phyloP scores from a whole-genome alignment of 495 filamentous ascomycete genomes.

The Neurospora sp. region DNA sequence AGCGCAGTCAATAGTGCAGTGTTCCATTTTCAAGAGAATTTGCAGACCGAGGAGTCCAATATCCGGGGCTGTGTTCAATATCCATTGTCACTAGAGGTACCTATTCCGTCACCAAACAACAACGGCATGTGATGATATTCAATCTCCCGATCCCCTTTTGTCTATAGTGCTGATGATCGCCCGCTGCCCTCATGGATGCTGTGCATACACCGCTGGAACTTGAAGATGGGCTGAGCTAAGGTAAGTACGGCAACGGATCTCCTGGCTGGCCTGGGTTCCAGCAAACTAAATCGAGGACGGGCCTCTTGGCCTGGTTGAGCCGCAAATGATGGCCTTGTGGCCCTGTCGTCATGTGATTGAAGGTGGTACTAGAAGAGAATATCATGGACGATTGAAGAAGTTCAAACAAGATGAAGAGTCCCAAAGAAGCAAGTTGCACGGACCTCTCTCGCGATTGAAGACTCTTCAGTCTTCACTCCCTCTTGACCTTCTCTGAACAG shows the following conservation, averaged over 20 bases:
- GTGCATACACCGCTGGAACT: neutral
- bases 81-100: neutral
- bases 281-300: neutral
- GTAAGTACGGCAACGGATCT: neutral
- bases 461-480: neutral
- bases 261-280: neutral
- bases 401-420: neutral
- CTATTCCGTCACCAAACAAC: neutral
- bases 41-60: neutral
- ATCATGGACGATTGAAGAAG: neutral
- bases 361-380: neutral
- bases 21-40: neutral
- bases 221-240: neutral
- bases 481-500: neutral
- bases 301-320: neutral
- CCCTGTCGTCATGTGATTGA: neutral
- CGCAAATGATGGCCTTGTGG: neutral
- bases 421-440: neutral
- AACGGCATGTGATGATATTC: neutral
- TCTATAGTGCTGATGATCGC: neutral
- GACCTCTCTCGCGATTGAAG: neutral
- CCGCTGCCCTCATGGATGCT: neutral
- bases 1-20: neutral
- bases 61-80: neutral
- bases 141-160: neutral